phyloP scores from a whole-genome alignment of 2,329 filamentous ascomycete genomes.

The Scedosporium boydii region DNA sequence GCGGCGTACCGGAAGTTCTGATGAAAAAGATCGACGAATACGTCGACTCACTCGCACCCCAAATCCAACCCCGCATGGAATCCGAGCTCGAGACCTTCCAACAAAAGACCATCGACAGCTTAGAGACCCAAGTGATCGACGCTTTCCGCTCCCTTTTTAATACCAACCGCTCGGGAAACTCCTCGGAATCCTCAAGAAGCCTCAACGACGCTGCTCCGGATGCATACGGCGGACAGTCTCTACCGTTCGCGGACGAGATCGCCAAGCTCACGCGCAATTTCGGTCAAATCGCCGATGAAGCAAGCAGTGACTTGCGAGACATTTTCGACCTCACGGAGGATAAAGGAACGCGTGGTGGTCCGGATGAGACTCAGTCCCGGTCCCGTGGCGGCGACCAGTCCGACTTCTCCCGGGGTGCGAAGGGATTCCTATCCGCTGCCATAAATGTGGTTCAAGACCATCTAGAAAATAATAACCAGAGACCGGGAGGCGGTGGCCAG shows the following conservation, averaged over 20 bases:
- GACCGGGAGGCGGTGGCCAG: conserved; percentile 17
- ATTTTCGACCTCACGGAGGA: conserved; percentile 34
- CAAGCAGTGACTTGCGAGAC: conserved; percentile 30
- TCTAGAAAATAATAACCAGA: conserved; percentile 18
- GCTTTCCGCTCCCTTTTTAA: conserved; percentile 35
- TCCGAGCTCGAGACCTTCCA: conserved; percentile 33
- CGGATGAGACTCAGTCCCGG: conserved; percentile 14
- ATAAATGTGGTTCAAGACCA: conserved; percentile 31
- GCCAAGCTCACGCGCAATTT: conserved; percentile 30
- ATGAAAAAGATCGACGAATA: conserved; percentile 35
- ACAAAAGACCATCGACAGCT: conserved; percentile 32
- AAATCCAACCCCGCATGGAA: conserved; percentile 36
- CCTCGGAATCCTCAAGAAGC: conserved; percentile 12
- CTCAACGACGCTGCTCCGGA: conserved; percentile 27
- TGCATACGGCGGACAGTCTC: conserved; percentile 28
- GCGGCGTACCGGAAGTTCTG: conserved; percentile 30
- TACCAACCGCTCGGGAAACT: conserved; percentile 16
- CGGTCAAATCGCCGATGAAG: conserved; percentile 27
- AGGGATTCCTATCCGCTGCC: conserved; percentile 30
- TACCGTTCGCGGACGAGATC: conserved; percentile 37
- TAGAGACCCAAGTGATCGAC: conserved; percentile 33
- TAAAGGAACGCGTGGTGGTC: conserved; percentile 3
- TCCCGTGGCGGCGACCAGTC: conserved; percentile 17
- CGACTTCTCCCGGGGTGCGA: conserved; percentile 18
- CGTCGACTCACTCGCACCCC: conserved; percentile 34